Conservation (phyloP, 306 rosid genomes). For the Hylodesmum podocarpum region DNA sequence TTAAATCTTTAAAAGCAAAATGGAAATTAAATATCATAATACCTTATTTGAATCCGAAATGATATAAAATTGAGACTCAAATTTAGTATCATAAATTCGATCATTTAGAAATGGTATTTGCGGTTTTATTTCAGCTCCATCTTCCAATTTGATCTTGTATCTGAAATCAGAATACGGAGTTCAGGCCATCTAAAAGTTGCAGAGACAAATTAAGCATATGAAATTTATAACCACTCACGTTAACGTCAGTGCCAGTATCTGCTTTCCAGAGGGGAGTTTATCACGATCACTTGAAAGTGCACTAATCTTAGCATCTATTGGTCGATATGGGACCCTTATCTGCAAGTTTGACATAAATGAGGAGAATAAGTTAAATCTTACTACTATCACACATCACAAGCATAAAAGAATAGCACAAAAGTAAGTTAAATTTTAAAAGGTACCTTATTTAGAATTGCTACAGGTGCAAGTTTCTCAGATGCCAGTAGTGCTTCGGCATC, state of each 20-base stretch:
- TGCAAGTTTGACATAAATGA: conserved; percentile 41
- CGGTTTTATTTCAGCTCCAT: conserved; percentile 88
- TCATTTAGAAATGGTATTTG: conserved; percentile 78
- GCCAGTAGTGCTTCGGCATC: conserved; percentile 80
- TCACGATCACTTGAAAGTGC: conserved; percentile 80
- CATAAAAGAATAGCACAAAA: conserved; percentile 28
- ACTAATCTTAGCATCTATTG: conserved; percentile 70
- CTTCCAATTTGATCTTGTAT: conserved; percentile 93
- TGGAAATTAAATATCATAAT: conserved; percentile 26
- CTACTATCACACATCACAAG: conserved; percentile 22
- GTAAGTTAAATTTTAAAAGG: conserved; percentile 2
- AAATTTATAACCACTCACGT: conserved; percentile 57
- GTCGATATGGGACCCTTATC: conserved; percentile 84
- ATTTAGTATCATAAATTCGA: conserved; percentile 82
- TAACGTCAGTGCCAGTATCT: conserved; percentile 78
- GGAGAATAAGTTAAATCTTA: conserved; percentile 15
- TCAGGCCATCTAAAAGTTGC: conserved; percentile 11
- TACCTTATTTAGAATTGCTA: conserved; percentile 87
- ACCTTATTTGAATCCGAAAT: conserved; percentile 90
- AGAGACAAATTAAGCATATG: conserved; percentile 30
- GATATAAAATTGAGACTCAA: conserved; percentile 97
- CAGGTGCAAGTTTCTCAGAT: conserved; percentile 84
- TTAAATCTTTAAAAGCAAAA: conserved; percentile 18
- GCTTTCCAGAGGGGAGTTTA: conserved; percentile 90
- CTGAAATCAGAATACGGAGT: conserved; percentile 51